These are phyloP conservation scores for Saururus chinensis DNA, from an alignment of 164 flowering plant genomes.

Conservation along the genomic window DNA sequence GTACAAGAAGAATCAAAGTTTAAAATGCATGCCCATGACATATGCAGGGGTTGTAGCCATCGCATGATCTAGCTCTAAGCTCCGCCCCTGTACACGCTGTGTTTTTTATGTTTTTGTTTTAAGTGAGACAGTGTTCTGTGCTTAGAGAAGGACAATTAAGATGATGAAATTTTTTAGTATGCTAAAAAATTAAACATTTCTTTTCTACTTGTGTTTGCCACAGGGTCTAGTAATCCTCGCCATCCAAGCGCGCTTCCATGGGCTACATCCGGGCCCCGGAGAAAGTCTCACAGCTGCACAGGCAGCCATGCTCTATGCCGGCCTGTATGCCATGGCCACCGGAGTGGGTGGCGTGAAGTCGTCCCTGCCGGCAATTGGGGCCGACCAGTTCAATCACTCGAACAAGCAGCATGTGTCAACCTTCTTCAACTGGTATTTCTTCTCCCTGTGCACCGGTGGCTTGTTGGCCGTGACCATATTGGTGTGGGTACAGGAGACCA, in stretches of 20 bases:
- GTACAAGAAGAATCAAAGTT: too few relatives aligned
- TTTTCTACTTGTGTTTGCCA: not conserved
- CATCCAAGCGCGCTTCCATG: constrained; percentile 22
- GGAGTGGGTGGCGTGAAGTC: constrained; percentile 38
- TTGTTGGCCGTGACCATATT: constrained; percentile 23
- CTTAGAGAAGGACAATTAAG: too few relatives aligned
- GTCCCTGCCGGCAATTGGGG: constrained; percentile 26
- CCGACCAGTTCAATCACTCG: constrained; percentile 22
- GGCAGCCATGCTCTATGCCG: constrained; percentile 21
- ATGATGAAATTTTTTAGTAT: too few relatives aligned
- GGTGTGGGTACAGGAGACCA: constrained; percentile 29
- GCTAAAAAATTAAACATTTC: too few relatives aligned
- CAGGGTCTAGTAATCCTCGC: constrained; percentile 30
- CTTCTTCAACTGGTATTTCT: constrained; percentile 32
- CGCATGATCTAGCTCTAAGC: too few relatives aligned
- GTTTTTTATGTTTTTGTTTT: too few relatives aligned
- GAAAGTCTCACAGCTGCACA: constrained; percentile 3
- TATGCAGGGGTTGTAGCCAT: too few relatives aligned
- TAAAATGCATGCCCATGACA: too few relatives aligned
- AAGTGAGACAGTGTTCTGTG: too few relatives aligned
- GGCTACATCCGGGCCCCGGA: constrained; percentile 21
- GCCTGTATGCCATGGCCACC: constrained; percentile 28
- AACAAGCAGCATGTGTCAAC: constrained; percentile 20
- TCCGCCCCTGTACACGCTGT: too few relatives aligned
- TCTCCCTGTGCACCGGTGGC: constrained; percentile 22